A percentile compares a stretch with the other conserved stretches of the same genome.
Conservation (phyloP, 352 stramenopile genomes). For the Pythium coloratum region DNA sequence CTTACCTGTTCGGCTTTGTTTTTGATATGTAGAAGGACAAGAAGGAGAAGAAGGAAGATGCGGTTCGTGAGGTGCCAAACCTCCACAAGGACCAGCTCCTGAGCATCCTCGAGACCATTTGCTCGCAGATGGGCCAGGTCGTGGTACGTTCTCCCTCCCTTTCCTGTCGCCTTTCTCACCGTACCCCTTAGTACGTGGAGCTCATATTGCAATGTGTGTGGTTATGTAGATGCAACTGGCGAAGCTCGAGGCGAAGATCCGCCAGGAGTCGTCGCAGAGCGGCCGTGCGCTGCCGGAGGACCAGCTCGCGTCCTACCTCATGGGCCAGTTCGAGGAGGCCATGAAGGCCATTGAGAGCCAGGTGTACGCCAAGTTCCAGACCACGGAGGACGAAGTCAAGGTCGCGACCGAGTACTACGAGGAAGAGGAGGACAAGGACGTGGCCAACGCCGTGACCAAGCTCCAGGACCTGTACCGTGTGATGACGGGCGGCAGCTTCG, state of each 20-base stretch:
- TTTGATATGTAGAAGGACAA: slow-evolving; percentile 39
- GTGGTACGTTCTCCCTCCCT: slow-evolving; percentile 50
- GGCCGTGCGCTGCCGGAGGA: slow-evolving; percentile 79
- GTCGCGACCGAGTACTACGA: slow-evolving; percentile 88
- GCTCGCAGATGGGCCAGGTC: slow-evolving; percentile 87
- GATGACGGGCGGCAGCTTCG: slow-evolving; percentile 82
- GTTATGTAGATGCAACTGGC: slow-evolving; percentile 78
- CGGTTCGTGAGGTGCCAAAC: slow-evolving; percentile 75
- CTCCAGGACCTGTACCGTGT: slow-evolving; percentile 88
- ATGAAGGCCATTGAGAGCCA: slow-evolving; percentile 90
- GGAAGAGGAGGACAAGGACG: slow-evolving; percentile 85
- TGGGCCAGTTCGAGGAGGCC: slow-evolving; percentile 89
- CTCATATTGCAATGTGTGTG: slow-evolving; percentile 1
- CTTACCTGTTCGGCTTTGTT: background rate
- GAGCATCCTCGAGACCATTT: slow-evolving; percentile 87
- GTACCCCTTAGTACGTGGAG: background rate
- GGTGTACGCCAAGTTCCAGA: slow-evolving; percentile 89
- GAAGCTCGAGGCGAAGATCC: slow-evolving; percentile 87
- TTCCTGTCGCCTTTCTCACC: background rate
- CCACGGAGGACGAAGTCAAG: slow-evolving; percentile 86
- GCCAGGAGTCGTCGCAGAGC: slow-evolving; percentile 85
- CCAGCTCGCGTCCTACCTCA: slow-evolving; percentile 85
- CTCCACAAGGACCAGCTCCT: slow-evolving; percentile 87
- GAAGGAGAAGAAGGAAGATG: slow-evolving; percentile 58
- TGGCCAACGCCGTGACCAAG: slow-evolving; percentile 80